Conservation (phyloP, 306 rosid species). For the Ormosia emarginata region DNA sequence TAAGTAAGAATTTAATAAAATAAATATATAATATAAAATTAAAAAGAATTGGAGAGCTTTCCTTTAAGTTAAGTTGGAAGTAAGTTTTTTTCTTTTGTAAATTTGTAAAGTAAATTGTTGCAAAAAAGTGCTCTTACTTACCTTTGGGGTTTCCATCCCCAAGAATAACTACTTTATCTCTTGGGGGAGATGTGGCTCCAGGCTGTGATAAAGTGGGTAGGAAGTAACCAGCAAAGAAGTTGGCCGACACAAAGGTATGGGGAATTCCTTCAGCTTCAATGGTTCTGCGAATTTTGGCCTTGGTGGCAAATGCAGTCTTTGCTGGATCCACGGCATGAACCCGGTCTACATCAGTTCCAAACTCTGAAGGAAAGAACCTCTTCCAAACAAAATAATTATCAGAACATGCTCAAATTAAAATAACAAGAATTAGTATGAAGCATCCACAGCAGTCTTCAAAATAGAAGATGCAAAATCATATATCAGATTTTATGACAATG, state of each 20-base stretch:
- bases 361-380: constrained; percentile 52
- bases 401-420: neutral
- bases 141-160: constrained; percentile 49
- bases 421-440: neutral
- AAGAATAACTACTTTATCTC: constrained; percentile 23
- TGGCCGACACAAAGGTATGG: constrained; percentile 22
- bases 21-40: no score
- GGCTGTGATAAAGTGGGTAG: constrained; percentile 17
- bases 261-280: constrained; percentile 43
- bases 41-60: no score
- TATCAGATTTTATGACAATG: neutral
- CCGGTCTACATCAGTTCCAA: constrained; percentile 34
- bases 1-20: no score
- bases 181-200: neutral
- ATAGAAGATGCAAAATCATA: neutral
- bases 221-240: constrained; percentile 25
- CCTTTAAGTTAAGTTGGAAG: no score
- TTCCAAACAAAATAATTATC: neutral
- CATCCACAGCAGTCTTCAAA: neutral
- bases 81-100: no score
- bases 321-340: constrained; percentile 27
- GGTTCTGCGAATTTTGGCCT: constrained; percentile 24
- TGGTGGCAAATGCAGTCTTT: neutral
- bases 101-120: no score
- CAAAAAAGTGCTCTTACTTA: neutral